Evolutionary conservation across 257 asterid genomes (phyloP).

Genomic region (Fraxinus pennsylvanica): DNA sequence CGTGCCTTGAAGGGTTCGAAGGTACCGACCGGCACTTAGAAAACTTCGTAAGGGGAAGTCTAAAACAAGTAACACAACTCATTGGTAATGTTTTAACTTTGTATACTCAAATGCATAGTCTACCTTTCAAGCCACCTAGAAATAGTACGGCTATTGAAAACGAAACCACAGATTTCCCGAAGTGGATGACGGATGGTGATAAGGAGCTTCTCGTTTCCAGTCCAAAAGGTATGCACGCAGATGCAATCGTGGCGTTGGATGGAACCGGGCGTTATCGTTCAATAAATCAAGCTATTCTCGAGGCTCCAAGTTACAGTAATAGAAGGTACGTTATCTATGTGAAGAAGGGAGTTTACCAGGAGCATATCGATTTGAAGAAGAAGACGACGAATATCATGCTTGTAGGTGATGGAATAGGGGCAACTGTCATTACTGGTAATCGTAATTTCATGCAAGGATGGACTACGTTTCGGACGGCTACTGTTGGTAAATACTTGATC

Average conservation of each 20-base stretch:
- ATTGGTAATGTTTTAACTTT: constrained; percentile 72
- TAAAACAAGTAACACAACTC: constrained; percentile 83
- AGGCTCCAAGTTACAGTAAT: constrained; percentile 67
- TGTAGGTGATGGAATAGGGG: constrained; percentile 89
- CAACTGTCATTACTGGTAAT: constrained; percentile 63
- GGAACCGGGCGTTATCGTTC: constrained; percentile 71
- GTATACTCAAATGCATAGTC: constrained; percentile 59
- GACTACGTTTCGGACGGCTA: constrained; percentile 92
- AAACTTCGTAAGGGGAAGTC: constrained; percentile 61
- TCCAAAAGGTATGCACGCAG: constrained; percentile 59
- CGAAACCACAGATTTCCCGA: constrained; percentile 40
- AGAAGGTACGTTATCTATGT: constrained; percentile 83
- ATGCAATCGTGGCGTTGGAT: constrained; percentile 72
- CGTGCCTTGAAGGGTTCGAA: constrained; percentile 91
- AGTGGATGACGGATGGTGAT: constrained; percentile 85
- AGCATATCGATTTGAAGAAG: constrained; percentile 88
- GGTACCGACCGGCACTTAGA: constrained; percentile 82
- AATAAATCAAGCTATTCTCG: constrained; percentile 60
- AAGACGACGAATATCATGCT: constrained; percentile 84
- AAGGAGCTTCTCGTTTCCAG: constrained; percentile 41
- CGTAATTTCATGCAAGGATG: constrained; percentile 97
- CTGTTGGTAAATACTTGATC: constrained; percentile 55
- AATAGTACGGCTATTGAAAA: constrained; percentile 3
- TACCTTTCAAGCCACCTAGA: constrained; percentile 56
- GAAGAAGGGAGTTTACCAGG: constrained; percentile 82